Percentiles rank a stretch among this genome's conserved stretches.
These are phyloP conservation scores for Candida jianshihensis DNA, from an alignment of 805 yeast genomes.

Conservation along the genomic window DNA sequence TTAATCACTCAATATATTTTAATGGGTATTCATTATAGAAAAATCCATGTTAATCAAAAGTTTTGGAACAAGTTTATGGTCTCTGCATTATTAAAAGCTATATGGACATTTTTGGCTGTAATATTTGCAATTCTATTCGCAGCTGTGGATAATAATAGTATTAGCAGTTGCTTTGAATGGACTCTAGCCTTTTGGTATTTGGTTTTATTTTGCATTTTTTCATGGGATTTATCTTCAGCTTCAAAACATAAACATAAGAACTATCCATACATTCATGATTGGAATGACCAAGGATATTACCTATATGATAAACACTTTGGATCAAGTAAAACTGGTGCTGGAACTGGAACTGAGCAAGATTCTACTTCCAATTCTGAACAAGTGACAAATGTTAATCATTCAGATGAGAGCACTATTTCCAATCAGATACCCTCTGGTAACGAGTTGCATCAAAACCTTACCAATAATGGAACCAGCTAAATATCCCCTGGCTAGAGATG, in stretches of 20 bases:
- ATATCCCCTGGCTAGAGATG: no score
- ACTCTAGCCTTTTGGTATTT: slow-evolving; percentile 81
- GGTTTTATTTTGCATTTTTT: slow-evolving; percentile 50
- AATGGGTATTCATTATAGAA: slow-evolving; percentile 39
- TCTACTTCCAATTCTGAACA: no score
- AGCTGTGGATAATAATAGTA: slow-evolving; percentile 26
- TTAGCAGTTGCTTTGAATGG: slow-evolving; percentile 65
- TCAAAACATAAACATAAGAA: slow-evolving; percentile 29
- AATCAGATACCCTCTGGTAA: no score
- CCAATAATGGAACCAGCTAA: no score
- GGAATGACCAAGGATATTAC: slow-evolving; percentile 18
- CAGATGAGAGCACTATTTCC: no score
- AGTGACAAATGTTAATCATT: no score
- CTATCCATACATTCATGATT: slow-evolving; percentile 18
- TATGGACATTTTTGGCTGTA: slow-evolving; percentile 64
- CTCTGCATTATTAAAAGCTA: slow-evolving; percentile 45
- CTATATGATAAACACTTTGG: slow-evolving; percentile 18
- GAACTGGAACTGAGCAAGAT: slow-evolving; percentile 1
- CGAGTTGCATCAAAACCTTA: no score
- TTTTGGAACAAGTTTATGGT: slow-evolving; percentile 38
- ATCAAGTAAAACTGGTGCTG: no score
- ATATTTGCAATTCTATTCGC: slow-evolving; percentile 67
- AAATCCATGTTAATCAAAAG: slow-evolving; percentile 25
- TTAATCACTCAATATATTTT: slow-evolving; percentile 37
- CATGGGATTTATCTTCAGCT: slow-evolving; percentile 66